Percentiles rank a stretch among this genome's conserved stretches.
phyloP scores from a whole-genome alignment of 768 basidiomycete species.

The Serendipita sp. region DNA sequence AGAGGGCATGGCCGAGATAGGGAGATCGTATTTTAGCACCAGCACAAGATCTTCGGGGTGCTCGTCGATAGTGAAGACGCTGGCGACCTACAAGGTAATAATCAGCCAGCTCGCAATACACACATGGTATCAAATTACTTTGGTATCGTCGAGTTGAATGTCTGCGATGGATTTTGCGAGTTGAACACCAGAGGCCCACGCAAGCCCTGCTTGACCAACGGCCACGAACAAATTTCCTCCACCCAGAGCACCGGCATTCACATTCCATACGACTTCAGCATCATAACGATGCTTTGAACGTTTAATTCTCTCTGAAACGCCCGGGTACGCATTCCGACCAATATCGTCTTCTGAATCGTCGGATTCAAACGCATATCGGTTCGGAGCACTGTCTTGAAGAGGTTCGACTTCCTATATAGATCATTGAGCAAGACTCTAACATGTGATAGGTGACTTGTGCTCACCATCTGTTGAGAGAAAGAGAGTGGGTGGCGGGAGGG shows the following conservation, averaged over 20 bases:
- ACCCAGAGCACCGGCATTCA: neutral
- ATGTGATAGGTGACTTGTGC: neutral
- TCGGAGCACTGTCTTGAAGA: neutral
- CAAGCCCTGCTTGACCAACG: neutral
- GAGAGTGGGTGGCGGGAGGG: neutral
- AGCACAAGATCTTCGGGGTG: neutral
- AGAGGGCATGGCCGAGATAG: neutral
- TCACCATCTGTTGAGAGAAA: neutral
- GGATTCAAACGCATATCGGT: constrained; percentile 3
- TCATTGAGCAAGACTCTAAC: neutral
- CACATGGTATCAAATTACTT: neutral
- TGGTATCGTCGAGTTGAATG: neutral
- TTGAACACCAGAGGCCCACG: neutral
- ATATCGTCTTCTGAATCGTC: constrained; percentile 6
- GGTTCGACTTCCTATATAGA: constrained; percentile 1
- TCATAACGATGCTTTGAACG: neutral
- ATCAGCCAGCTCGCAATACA: neutral
- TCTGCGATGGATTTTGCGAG: neutral
- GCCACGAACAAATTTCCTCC: neutral
- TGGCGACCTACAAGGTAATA: neutral
- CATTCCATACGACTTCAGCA: neutral
- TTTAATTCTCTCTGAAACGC: neutral
- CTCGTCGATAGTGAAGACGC: neutral
- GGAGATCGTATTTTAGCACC: neutral
- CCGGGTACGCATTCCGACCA: neutral